Percentiles rank a stretch among this genome's conserved stretches.
phyloP scores from a whole-genome alignment of 495 filamentous ascomycete species.

The Xanthoparmelia taractica region DNA sequence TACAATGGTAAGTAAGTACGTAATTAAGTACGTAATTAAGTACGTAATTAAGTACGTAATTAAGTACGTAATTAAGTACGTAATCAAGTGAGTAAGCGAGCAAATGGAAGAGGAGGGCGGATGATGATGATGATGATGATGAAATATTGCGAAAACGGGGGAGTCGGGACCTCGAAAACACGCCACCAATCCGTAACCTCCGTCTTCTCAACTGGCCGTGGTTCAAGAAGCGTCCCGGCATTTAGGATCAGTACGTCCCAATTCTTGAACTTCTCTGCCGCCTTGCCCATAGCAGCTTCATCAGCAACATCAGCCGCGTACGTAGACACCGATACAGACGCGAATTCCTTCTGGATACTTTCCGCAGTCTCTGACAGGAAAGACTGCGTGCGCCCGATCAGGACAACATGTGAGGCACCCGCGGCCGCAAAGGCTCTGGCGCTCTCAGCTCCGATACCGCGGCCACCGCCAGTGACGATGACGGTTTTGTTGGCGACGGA shows the following conservation, averaged over 20 bases:
- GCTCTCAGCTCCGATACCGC: conserved; percentile 39
- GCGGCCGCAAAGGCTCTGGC: conserved; percentile 38
- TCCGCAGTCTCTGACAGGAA: conserved; percentile 16
- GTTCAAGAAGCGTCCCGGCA: conserved; percentile 27
- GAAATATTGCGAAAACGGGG: no score
- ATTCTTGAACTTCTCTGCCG: conserved; percentile 19
- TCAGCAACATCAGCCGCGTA: conserved; percentile 23
- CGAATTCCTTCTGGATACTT: conserved; percentile 16
- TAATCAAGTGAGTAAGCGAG: background rate
- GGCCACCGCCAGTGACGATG: conserved; percentile 40
- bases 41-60: no score
- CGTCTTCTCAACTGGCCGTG: conserved; percentile 24
- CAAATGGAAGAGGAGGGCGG: background rate
- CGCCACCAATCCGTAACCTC: conserved; percentile 27
- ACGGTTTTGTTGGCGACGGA: conserved; percentile 40
- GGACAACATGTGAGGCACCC: conserved; percentile 34
- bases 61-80: no score
- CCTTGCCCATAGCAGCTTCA: conserved; percentile 11
- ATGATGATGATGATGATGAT: background rate
- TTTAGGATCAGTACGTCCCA: conserved; percentile 36
- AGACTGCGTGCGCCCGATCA: conserved; percentile 31
- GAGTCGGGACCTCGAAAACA: conserved; percentile 30
- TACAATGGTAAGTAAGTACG: no score
- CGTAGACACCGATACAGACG: conserved; percentile 21
- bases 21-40: no score